Percentiles rank a stretch among this genome's conserved stretches.
Evolutionary conservation across 2,329 filamentous ascomycete genomes (phyloP).

Genomic region (Sporothrix pseudoabietina): DNA sequence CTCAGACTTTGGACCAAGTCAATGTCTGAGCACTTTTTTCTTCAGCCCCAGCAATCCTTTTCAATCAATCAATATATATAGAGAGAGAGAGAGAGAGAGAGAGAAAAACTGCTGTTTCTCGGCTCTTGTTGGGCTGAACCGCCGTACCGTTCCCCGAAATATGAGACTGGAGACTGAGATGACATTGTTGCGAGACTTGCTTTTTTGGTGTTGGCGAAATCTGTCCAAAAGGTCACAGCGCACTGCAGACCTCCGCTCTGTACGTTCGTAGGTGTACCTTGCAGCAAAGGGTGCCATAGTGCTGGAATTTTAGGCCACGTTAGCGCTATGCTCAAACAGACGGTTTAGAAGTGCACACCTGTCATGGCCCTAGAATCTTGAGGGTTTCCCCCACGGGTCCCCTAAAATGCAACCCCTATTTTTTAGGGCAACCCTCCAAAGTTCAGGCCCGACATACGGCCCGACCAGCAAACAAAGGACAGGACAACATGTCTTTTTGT

Average conservation of each 20-base stretch:
- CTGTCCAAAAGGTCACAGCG: not conserved
- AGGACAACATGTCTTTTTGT: constrained; percentile 1
- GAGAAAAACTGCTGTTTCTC: not conserved
- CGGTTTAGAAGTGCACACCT: not conserved
- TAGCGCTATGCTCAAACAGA: not conserved
- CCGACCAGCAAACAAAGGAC: not conserved
- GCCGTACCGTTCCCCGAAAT: not conserved
- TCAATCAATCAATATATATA: too few relatives aligned
- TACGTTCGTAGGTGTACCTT: not conserved
- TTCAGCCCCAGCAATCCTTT: not conserved
- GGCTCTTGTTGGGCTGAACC: constrained; percentile 6
- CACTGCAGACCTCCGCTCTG: not conserved
- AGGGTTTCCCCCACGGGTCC: not conserved
- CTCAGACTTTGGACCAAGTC: not conserved
- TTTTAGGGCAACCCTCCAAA: not conserved
- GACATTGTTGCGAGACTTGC: not conserved
- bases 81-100: too few relatives aligned
- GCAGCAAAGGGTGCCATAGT: not conserved
- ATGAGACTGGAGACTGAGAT: not conserved
- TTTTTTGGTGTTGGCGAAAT: not conserved
- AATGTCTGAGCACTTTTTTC: not conserved
- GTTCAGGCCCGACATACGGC: not conserved
- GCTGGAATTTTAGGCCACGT: not conserved
- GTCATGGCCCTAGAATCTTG: not conserved
- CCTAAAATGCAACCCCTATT: not conserved